phyloP scores from a whole-genome alignment of 805 yeast genomes.

The Babjeviella inositovora region DNA sequence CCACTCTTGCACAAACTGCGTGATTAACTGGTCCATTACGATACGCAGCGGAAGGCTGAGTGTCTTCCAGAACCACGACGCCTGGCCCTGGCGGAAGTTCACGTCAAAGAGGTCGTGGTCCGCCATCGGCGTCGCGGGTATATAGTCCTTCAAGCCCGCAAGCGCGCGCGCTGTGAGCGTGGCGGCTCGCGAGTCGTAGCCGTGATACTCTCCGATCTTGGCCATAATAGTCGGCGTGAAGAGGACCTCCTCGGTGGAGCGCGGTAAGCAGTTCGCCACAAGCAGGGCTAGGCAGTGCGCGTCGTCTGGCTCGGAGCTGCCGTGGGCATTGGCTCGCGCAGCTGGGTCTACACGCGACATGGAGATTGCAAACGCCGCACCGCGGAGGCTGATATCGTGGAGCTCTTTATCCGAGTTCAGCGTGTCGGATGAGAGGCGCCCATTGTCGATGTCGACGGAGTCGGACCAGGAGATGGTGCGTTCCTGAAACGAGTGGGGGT shows the following conservation, averaged over 20 bases:
- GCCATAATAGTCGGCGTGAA: conserved; percentile 62
- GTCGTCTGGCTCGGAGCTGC: conserved; percentile 5
- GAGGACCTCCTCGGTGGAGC: conserved; percentile 66
- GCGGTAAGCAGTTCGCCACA: conserved; percentile 60
- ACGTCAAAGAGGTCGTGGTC: conserved; percentile 9
- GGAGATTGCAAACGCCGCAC: too few relatives aligned
- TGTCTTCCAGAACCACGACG: too few relatives aligned
- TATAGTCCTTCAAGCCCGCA: conserved; percentile 57
- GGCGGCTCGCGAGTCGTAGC: conserved; percentile 59
- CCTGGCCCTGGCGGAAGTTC: not conserved
- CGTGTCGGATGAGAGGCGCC: conserved; percentile 6
- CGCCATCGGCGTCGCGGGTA: too few relatives aligned
- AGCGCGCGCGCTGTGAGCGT: conserved; percentile 53
- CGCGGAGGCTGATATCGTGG: too few relatives aligned
- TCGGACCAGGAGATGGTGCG: conserved; percentile 56
- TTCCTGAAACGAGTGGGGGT: conserved; percentile 39
- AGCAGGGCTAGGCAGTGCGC: conserved; percentile 15
- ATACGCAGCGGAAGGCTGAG: conserved; percentile 31
- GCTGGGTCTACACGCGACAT: too few relatives aligned
- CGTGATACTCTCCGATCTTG: conserved; percentile 52
- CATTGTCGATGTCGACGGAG: conserved; percentile 28
- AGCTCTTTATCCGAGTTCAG: too few relatives aligned
- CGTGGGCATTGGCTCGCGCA: too few relatives aligned
- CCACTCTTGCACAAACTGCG: conserved; percentile 68
- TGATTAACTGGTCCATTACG: conserved; percentile 51